Conservation (phyloP, 2,329 filamentous ascomycete species). For the Aspergillus floridensis region DNA sequence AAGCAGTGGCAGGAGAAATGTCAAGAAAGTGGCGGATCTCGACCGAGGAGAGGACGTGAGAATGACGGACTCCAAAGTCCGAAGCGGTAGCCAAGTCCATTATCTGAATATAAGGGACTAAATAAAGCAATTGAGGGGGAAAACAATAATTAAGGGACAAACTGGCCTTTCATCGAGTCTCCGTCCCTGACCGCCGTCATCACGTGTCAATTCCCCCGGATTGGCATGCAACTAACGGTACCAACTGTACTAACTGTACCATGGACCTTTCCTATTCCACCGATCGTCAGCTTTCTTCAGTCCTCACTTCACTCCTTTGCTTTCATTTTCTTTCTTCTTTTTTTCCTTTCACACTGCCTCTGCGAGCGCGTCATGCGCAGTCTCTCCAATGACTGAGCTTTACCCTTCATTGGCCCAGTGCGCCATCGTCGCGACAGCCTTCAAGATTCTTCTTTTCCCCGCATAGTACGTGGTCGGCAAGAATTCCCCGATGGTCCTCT, state of each 20-base stretch:
- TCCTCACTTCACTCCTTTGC: slow-evolving; percentile 4
- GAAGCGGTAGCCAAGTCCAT: slow-evolving; percentile 38
- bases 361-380: slow-evolving; percentile 24
- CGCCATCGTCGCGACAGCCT: slow-evolving; percentile 77
- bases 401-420: slow-evolving; percentile 89
- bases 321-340: background rate
- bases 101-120: background rate
- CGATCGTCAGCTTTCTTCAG: background rate
- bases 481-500: slow-evolving; percentile 6
- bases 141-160: slow-evolving; percentile 14
- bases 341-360: background rate
- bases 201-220: slow-evolving; percentile 20
- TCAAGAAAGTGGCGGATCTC: slow-evolving; percentile 53
- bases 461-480: slow-evolving; percentile 71
- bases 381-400: slow-evolving; percentile 65
- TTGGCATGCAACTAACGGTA: background rate
- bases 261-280: background rate
- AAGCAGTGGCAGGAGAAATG: slow-evolving; percentile 49
- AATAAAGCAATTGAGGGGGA: background rate
- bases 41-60: slow-evolving; percentile 42
- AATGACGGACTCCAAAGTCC: slow-evolving; percentile 47
- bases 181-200: slow-evolving; percentile 5
- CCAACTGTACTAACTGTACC: background rate
- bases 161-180: slow-evolving; percentile 16
- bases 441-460: slow-evolving; percentile 90